Evolutionary conservation across 768 basidiomycete genomes (phyloP).

Genomic region (Harrya chromipes): DNA sequence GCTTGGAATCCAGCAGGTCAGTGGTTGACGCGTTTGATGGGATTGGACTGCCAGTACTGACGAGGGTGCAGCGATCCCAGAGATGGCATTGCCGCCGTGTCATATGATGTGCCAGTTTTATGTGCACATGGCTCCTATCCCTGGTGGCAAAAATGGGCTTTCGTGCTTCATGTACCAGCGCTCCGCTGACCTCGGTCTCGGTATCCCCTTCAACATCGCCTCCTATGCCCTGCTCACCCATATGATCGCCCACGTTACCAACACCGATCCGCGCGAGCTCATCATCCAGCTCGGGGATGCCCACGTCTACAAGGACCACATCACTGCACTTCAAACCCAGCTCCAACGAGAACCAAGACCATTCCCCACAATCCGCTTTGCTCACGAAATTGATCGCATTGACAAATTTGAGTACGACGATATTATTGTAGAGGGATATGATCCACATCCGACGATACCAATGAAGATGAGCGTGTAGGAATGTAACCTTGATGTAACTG

Average conservation of each 20-base stretch:
- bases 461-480: slow-evolving; percentile 94
- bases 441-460: slow-evolving; percentile 75
- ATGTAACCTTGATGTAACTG: not conserved
- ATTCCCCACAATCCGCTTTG: slow-evolving; percentile 82
- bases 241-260: slow-evolving; percentile 93
- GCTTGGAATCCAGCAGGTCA: slow-evolving; percentile 98
- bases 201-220: slow-evolving; percentile 98
- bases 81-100: slow-evolving; percentile 97
- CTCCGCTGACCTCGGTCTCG: slow-evolving; percentile 94
- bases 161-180: slow-evolving; percentile 98
- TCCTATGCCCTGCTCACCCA: slow-evolving; percentile 97
- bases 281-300: slow-evolving; percentile 97
- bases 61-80: slow-evolving; percentile 66
- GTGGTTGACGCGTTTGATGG: slow-evolving; percentile 6
- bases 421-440: slow-evolving; percentile 83
- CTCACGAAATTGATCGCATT: slow-evolving; percentile 60
- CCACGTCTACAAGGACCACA: slow-evolving; percentile 92
- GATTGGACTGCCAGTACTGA: not conserved
- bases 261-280: slow-evolving; percentile 83
- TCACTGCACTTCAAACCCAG: slow-evolving; percentile 82
- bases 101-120: slow-evolving; percentile 99
- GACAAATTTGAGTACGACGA: slow-evolving; percentile 82
- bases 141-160: slow-evolving; percentile 59
- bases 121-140: slow-evolving; percentile 74
- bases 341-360: slow-evolving; percentile 71